Percentiles rank a stretch among this genome's conserved stretches.
These are phyloP conservation scores for Ustilago vetiveriae DNA, from an alignment of 1,284 basidiomycete genomes.

Conservation along the genomic window DNA sequence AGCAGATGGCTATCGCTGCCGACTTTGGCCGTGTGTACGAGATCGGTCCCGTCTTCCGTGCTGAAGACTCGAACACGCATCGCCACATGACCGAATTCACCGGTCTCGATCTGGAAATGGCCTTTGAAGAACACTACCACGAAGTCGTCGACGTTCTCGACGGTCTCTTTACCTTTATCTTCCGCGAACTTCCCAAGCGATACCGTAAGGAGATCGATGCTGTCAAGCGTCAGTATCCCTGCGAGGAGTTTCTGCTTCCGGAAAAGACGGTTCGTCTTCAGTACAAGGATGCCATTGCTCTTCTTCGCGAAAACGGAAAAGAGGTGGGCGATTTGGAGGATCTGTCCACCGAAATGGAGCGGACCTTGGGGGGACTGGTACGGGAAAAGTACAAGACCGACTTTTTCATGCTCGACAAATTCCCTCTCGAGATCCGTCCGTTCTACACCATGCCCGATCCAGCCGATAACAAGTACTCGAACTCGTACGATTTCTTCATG, in stretches of 20 bases:
- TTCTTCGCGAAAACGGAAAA: conserved; percentile 61
- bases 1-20: conserved; percentile 99
- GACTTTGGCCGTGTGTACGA: conserved; percentile 99
- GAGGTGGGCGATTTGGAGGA: conserved; percentile 63
- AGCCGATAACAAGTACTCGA: conserved; percentile 74
- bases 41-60: conserved; percentile 91
- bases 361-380: conserved; percentile 58
- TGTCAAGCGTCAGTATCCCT: conserved; percentile 86
- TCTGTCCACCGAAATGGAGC: conserved; percentile 65
- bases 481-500: conserved; percentile 99
- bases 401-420: conserved; percentile 67
- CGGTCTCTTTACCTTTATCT: conserved; percentile 65
- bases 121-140: conserved; percentile 97
- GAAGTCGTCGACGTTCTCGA: conserved; percentile 70
- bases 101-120: conserved; percentile 98
- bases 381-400: conserved; percentile 67
- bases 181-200: conserved; percentile 70
- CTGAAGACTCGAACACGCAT: conserved; percentile 97
- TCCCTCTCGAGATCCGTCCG: conserved; percentile 64
- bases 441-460: conserved; percentile 68
- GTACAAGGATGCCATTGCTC: conserved; percentile 63
- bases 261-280: conserved; percentile 60
- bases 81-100: conserved; percentile 99
- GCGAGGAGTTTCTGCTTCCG: conserved; percentile 69
- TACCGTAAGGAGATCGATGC: conserved; percentile 82